Conservation (phyloP, 2,329 filamentous ascomycete species). For the Botryotinia globosa region DNA sequence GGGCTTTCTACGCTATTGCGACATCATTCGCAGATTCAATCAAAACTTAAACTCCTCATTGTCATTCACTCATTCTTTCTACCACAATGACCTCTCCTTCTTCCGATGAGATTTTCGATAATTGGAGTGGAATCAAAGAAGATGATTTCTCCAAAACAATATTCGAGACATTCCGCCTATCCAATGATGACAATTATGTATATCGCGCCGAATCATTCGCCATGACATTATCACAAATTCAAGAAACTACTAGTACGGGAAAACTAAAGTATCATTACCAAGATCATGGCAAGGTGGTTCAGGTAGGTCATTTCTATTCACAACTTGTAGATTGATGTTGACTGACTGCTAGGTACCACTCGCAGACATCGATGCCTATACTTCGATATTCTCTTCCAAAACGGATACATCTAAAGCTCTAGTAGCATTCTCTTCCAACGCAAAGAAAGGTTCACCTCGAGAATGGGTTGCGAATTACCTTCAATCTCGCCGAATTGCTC, state of each 20-base stretch:
- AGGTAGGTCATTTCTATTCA: conserved; percentile 14
- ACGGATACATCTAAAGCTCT: conserved; percentile 61
- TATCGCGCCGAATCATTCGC: conserved; percentile 33
- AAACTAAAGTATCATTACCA: conserved; percentile 31
- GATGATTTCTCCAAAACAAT: conserved; percentile 30
- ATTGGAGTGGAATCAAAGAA: conserved; percentile 28
- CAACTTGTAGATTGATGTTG: conserved; percentile 15
- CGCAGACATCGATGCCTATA: conserved; percentile 64
- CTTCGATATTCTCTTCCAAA: conserved; percentile 60
- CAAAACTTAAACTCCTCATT: neutral
- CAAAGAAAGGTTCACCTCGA: conserved; percentile 62
- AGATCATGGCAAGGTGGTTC: conserved; percentile 28
- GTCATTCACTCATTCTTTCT: neutral
- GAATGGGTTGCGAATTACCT: conserved; percentile 56
- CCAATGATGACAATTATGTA: conserved; percentile 29
- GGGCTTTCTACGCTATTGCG: neutral
- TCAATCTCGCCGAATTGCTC: conserved; percentile 48
- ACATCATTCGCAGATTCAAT: neutral
- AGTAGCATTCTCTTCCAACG: conserved; percentile 61
- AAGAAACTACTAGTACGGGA: conserved; percentile 23
- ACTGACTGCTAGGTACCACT: conserved; percentile 27
- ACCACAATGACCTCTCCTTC: conserved; percentile 15
- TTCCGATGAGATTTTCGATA: conserved; percentile 29
- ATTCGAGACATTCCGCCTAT: conserved; percentile 27
- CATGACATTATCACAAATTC: conserved; percentile 31